Percentiles rank a stretch among this genome's conserved stretches.
These are phyloP conservation scores for Ceratorhiza oryzae-sativae DNA, from an alignment of 1,284 basidiomycete species.

Conservation along the genomic window DNA sequence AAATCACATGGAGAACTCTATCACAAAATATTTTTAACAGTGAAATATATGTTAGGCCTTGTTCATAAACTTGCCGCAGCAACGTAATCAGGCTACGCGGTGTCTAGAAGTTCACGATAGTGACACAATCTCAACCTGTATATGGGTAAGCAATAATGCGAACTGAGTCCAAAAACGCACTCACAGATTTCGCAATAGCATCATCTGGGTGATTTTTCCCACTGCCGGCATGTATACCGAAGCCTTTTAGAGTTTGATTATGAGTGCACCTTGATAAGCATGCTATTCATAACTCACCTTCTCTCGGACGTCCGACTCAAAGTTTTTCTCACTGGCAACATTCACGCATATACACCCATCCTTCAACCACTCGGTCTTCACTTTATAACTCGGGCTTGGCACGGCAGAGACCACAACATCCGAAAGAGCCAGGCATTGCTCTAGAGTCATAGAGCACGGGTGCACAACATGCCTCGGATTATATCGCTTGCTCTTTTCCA, in stretches of 20 bases:
- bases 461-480: conserved; percentile 86
- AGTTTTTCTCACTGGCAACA: conserved; percentile 96
- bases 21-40: too few species aligned
- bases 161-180: conserved; percentile 47
- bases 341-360: conserved; percentile 94
- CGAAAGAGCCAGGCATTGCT: conserved; percentile 78
- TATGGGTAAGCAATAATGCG: background rate
- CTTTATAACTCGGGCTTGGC: conserved; percentile 85
- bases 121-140: conserved; percentile 41
- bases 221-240: conserved; percentile 93
- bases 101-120: conserved; percentile 41
- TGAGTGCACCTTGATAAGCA: conserved; percentile 38
- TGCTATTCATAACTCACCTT: conserved; percentile 62
- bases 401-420: conserved; percentile 94
- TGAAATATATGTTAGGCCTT: too few species aligned
- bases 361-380: conserved; percentile 88
- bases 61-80: too few species aligned
- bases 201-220: conserved; percentile 95
- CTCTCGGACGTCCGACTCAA: conserved; percentile 90
- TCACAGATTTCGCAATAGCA: conserved; percentile 93
- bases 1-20: background rate
- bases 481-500: conserved; percentile 60
- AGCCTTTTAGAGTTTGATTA: conserved; percentile 60
- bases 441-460: conserved; percentile 68
- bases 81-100: background rate